These are phyloP conservation scores for Nakaseomyces delphensis DNA, from an alignment of 1,139 yeast species.

Conservation along the genomic window DNA sequence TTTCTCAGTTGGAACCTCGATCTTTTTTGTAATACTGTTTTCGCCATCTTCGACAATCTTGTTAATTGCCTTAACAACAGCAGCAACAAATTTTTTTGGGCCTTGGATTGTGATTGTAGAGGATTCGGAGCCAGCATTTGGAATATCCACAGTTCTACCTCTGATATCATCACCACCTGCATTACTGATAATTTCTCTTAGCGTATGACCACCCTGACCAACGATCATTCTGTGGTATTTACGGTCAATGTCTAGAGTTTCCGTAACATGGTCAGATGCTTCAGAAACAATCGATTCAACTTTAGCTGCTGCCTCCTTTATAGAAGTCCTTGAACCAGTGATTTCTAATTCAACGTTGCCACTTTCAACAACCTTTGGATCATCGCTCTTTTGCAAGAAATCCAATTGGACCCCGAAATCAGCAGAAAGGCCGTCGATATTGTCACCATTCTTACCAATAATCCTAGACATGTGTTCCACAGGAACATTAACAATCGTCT, in stretches of 20 bases:
- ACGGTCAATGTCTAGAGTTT: conserved; percentile 57
- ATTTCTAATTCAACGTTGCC: conserved; percentile 52
- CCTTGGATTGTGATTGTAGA: conserved; percentile 63
- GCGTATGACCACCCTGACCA: conserved; percentile 71
- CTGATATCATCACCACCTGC: conserved; percentile 66
- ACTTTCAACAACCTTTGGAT: conserved; percentile 35
- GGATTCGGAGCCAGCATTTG: conserved; percentile 60
- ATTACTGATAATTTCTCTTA: conserved; percentile 63
- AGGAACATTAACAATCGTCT: conserved; percentile 57
- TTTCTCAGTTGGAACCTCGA: conserved; percentile 63
- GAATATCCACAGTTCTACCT: conserved; percentile 59
- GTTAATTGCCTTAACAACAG: conserved; percentile 56
- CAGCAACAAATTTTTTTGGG: conserved; percentile 62
- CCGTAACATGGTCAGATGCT: conserved; percentile 55
- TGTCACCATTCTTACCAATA: conserved; percentile 84
- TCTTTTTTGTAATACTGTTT: conserved; percentile 47
- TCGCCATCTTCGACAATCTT: conserved; percentile 59
- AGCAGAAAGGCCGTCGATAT: conserved; percentile 73
- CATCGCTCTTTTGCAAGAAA: conserved; percentile 43
- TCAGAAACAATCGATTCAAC: conserved; percentile 60
- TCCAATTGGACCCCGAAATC: conserved; percentile 71
- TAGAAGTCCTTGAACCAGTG: conserved; percentile 73
- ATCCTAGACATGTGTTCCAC: conserved; percentile 66
- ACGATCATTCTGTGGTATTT: conserved; percentile 71
- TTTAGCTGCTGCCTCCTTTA: conserved; percentile 60